Conservation (phyloP, 176 grass and related monocot species). For the Rhynchospora tenuis region DNA sequence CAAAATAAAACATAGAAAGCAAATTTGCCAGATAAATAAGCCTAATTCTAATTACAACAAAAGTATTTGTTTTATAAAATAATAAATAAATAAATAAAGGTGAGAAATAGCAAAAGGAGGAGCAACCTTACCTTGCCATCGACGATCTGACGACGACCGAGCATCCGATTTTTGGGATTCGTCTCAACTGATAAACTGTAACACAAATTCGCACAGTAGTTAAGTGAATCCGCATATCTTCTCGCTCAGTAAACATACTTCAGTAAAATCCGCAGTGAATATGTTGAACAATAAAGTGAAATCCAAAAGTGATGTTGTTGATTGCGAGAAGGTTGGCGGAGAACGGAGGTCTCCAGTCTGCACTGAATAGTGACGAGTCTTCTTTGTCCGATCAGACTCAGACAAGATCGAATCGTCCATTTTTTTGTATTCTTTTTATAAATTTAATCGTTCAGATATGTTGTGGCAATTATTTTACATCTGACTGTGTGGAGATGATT, state of each 20-base stretch:
- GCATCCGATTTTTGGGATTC: conserved; percentile 48
- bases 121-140: conserved; percentile 71
- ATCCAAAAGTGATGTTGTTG: neutral
- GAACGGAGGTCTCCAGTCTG: too few relatives aligned
- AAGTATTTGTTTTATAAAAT: neutral
- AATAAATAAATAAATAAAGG: too few relatives aligned
- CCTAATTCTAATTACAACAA: neutral
- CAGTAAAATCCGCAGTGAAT: neutral
- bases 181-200: conserved; percentile 58
- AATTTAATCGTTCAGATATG: neutral
- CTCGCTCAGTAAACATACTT: neutral
- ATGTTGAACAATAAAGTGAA: neutral
- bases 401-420: neutral
- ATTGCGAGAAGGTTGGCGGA: too few relatives aligned
- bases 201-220: neutral
- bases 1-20: neutral
- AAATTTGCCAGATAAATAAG: conserved; percentile 16
- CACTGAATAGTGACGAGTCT: too few relatives aligned
- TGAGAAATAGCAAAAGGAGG: neutral
- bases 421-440: neutral
- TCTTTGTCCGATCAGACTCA: neutral
- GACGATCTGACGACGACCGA: conserved; percentile 48
- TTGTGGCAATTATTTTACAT: neutral
- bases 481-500: neutral
- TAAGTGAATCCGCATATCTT: neutral